Percentiles rank a stretch among this genome's conserved stretches.
Conservation (phyloP, 306 rosid species). For the Cyamopsis tetragonoloba region DNA sequence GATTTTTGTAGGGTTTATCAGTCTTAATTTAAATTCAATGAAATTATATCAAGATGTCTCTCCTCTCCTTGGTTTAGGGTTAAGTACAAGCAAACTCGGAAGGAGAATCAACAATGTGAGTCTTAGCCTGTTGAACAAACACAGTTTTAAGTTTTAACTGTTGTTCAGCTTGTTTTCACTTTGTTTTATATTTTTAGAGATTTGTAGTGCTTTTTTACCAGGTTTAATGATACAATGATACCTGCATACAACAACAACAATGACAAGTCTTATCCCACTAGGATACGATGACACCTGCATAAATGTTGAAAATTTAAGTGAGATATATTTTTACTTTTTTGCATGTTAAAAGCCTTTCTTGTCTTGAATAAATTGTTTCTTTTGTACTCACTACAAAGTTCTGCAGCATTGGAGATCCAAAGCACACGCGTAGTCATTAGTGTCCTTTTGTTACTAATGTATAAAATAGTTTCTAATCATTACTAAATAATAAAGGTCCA, state of each 20-base stretch:
- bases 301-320: neutral
- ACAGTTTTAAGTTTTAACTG: neutral
- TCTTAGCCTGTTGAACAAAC: neutral
- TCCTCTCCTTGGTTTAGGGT: neutral
- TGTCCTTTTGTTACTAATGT: neutral
- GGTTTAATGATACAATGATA: neutral
- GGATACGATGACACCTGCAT: too few species aligned
- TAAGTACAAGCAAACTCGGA: neutral
- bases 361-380: neutral
- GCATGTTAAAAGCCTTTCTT: neutral
- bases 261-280: too few species aligned
- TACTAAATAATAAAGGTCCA: neutral
- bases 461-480: neutral
- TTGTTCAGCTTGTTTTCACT: neutral
- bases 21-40: neutral
- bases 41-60: neutral
- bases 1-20: neutral
- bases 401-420: neutral
- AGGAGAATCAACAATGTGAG: neutral
- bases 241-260: too few species aligned
- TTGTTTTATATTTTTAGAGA: neutral
- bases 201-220: neutral
- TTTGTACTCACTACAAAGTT: conserved; percentile 2
- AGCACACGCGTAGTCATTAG: neutral
- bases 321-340: neutral